Percentiles rank a stretch among this genome's conserved stretches.
phyloP scores from a whole-genome alignment of 257 asterid species.

The Paraleonurus japonicus region DNA sequence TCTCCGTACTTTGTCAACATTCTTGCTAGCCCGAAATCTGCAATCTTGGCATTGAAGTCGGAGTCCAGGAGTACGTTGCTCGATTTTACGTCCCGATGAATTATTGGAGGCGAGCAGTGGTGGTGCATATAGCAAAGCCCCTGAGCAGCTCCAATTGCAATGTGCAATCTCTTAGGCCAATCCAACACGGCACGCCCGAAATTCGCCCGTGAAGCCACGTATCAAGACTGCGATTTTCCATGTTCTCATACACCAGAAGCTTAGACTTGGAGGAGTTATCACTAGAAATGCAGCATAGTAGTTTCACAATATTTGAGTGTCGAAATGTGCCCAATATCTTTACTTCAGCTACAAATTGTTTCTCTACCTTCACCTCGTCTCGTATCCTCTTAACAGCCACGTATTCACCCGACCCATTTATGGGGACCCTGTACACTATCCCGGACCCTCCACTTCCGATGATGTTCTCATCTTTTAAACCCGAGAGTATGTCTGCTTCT shows the following conservation, averaged over 20 bases:
- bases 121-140: conserved; percentile 63
- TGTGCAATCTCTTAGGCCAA: conserved; percentile 55
- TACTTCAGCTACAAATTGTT: conserved; percentile 70
- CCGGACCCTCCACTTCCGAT: conserved; percentile 96
- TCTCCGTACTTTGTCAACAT: conserved; percentile 42
- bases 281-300: conserved; percentile 68
- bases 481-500: conserved; percentile 48
- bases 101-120: conserved; percentile 42
- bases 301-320: conserved; percentile 77
- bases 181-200: conserved; percentile 43
- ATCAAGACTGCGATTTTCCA: conserved; percentile 81
- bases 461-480: conserved; percentile 48
- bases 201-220: conserved; percentile 62
- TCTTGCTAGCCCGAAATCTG: conserved; percentile 56
- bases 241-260: conserved; percentile 74
- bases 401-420: conserved; percentile 37
- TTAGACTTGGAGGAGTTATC: conserved; percentile 43
- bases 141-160: conserved; percentile 55
- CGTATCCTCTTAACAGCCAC: conserved; percentile 83
- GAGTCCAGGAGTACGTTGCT: conserved; percentile 50
- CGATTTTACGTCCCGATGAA: conserved; percentile 53
- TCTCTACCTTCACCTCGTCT: conserved; percentile 44
- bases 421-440: conserved; percentile 60
- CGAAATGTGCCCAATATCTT: conserved; percentile 61
- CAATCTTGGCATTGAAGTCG: conserved; percentile 51